phyloP scores from a whole-genome alignment of 495 filamentous ascomycete genomes.

The Hypoxylon subgilvum region DNA sequence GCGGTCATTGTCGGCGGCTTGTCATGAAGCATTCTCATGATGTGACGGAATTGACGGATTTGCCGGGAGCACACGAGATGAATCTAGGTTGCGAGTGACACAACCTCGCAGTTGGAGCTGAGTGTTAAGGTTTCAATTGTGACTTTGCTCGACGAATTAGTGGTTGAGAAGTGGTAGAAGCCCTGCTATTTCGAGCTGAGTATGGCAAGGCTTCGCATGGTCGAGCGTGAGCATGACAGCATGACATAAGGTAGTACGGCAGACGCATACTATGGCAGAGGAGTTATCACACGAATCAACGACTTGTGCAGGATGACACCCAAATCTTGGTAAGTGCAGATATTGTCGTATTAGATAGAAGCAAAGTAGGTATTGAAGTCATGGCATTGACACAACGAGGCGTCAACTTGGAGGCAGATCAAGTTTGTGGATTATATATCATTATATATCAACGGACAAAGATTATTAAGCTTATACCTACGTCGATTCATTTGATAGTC shows the following conservation, averaged over 20 bases:
- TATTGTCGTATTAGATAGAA: no score
- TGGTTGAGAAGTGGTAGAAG: neutral
- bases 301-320: no score
- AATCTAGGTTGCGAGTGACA: neutral
- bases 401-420: no score
- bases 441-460: no score
- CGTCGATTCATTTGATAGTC: no score
- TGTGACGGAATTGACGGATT: no score
- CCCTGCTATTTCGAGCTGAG: neutral
- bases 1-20: slow-evolving; percentile 1
- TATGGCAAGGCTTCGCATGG: neutral
- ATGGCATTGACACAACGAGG: no score
- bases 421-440: no score
- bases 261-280: neutral
- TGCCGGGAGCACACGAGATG: neutral
- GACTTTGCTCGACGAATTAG: neutral
- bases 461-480: no score
- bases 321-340: no score
- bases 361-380: no score
- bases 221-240: neutral
- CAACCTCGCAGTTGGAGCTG: neutral
- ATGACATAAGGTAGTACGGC: slow-evolving; percentile 3
- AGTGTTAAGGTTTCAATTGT: neutral
- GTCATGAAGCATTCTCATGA: slow-evolving; percentile 13
- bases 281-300: neutral